These are phyloP conservation scores for Candida oleophila DNA, from an alignment of 805 yeast species.

Conservation along the genomic window DNA sequence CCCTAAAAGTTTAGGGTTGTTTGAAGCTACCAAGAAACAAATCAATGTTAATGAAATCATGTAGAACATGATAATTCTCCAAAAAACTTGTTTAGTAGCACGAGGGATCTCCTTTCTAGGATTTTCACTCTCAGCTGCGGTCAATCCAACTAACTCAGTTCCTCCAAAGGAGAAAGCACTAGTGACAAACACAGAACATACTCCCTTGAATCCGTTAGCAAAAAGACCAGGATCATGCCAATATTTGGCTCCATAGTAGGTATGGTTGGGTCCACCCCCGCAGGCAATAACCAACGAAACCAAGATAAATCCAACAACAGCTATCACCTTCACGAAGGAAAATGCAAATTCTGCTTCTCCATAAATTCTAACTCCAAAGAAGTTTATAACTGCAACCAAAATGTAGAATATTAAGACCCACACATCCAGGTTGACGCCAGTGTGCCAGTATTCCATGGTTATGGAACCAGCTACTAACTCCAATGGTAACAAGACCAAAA, in stretches of 20 bases:
- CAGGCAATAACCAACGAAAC: conserved; percentile 29
- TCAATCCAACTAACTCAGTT: conserved; percentile 69
- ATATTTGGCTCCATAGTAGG: conserved; percentile 20
- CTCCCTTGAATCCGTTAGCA: conserved; percentile 22
- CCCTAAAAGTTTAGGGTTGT: conserved; percentile 48
- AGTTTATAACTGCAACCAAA: conserved; percentile 46
- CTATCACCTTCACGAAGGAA: conserved; percentile 23
- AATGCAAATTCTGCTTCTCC: conserved; percentile 30
- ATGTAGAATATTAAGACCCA: conserved; percentile 59
- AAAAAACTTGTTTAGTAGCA: conserved; percentile 79
- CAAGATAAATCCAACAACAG: conserved; percentile 29
- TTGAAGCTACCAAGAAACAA: conserved; percentile 74
- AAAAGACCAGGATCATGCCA: conserved; percentile 23
- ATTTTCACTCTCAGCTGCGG: conserved; percentile 74
- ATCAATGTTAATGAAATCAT: conserved; percentile 51
- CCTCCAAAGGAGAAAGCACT: conserved; percentile 81
- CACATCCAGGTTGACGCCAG: conserved; percentile 50
- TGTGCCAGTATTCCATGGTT: conserved; percentile 54
- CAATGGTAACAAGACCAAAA: conserved; percentile 58
- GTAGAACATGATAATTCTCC: conserved; percentile 76
- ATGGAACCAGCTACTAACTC: conserved; percentile 66
- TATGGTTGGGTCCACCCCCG: conserved; percentile 22
- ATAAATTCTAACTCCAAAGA: conserved; percentile 56
- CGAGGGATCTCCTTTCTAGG: conserved; percentile 67
- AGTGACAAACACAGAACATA: conserved; percentile 48